phyloP scores from a whole-genome alignment of 495 filamentous ascomycete species.

The Aspergillus affinis region DNA sequence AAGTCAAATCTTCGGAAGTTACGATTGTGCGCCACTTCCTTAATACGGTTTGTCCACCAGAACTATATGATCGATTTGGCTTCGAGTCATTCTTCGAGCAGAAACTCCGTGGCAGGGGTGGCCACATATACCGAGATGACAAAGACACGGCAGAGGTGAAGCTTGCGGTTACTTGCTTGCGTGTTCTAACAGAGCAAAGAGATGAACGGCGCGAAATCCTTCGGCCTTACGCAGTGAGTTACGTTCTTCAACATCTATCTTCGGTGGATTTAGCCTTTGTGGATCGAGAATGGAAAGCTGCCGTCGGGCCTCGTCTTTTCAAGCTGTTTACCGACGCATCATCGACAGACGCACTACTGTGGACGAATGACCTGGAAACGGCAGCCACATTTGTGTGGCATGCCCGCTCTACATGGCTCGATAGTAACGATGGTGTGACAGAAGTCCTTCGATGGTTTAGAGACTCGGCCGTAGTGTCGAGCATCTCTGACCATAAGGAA shows the following conservation, averaged over 20 bases:
- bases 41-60: constrained; percentile 32
- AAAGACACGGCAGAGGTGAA: constrained; percentile 27
- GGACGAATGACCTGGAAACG: constrained; percentile 14
- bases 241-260: constrained; percentile 33
- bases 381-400: constrained; percentile 7
- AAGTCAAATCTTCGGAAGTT: constrained; percentile 24
- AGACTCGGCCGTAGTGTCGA: constrained; percentile 33
- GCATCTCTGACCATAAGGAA: constrained; percentile 19
- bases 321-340: constrained; percentile 31
- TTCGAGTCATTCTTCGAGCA: constrained; percentile 38
- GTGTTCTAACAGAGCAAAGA: constrained; percentile 19
- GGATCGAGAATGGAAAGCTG: constrained; percentile 31
- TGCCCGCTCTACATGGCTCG: constrained; percentile 27
- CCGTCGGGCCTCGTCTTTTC: constrained; percentile 32
- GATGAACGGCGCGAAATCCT: constrained; percentile 24
- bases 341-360: constrained; percentile 34
- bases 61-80: constrained; percentile 32
- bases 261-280: constrained; percentile 35
- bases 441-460: constrained; percentile 33
- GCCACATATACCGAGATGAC: constrained; percentile 19
- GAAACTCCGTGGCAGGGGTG: constrained; percentile 23
- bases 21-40: constrained; percentile 36
- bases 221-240: constrained; percentile 31
- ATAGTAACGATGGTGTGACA: constrained; percentile 25
- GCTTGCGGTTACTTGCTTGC: constrained; percentile 29